These are phyloP conservation scores for Oryza meridionalis DNA, from an alignment of 176 grass and related monocot genomes.

Conservation along the genomic window DNA sequence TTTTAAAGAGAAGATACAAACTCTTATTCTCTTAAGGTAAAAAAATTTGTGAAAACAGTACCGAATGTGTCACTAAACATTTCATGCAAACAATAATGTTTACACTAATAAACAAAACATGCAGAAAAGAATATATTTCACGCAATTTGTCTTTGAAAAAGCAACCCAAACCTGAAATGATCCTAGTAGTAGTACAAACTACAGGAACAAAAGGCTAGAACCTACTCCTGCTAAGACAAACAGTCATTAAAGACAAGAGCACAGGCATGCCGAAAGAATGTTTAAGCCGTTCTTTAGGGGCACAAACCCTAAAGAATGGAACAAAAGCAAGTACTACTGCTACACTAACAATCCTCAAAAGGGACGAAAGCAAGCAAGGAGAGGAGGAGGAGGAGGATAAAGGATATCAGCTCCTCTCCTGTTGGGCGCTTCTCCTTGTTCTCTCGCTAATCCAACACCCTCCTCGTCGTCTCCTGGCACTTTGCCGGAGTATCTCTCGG, in stretches of 20 bases:
- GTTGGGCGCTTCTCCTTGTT: constrained; percentile 72
- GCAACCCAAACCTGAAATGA: background rate
- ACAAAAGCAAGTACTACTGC: constrained; percentile 39
- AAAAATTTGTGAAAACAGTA: background rate
- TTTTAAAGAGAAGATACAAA: too few relatives aligned
- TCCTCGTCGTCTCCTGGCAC: background rate
- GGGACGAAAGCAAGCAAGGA: constrained; percentile 54
- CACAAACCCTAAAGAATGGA: constrained; percentile 53
- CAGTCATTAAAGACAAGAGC: constrained; percentile 66
- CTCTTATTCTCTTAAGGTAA: background rate
- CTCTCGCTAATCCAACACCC: background rate
- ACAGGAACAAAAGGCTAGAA: constrained; percentile 34
- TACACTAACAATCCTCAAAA: constrained; percentile 62
- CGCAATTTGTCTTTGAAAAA: background rate
- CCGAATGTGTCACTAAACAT: too few relatives aligned
- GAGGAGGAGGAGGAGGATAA: constrained; percentile 14
- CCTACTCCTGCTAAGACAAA: constrained; percentile 39
- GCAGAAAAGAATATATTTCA: background rate
- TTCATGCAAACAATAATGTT: too few relatives aligned
- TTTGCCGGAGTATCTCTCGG: constrained; percentile 43
- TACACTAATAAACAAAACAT: background rate
- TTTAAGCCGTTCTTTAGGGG: constrained; percentile 54
- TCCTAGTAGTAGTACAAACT: background rate
- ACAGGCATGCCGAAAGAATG: constrained; percentile 59
- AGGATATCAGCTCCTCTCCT: constrained; percentile 33